phyloP scores from a whole-genome alignment of 225 moss, liverwort and hornwort species.

The Rhytidiadelphus loreus region DNA sequence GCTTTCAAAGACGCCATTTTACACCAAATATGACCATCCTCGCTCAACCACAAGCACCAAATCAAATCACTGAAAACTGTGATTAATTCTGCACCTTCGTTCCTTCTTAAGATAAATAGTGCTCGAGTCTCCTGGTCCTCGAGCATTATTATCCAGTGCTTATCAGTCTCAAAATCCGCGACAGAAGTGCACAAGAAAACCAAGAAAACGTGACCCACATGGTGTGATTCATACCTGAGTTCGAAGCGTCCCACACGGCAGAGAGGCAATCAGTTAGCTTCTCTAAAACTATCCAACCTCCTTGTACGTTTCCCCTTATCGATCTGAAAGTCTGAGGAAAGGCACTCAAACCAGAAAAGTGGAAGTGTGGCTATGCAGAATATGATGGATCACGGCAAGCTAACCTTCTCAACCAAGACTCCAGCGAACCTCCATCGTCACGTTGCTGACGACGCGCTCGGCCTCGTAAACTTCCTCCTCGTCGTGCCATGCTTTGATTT shows the following conservation, averaged over 20 bases:
- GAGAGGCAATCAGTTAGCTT: background rate
- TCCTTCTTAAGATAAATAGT: background rate
- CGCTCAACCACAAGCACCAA: background rate
- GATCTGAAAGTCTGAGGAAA: background rate
- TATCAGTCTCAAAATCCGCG: background rate
- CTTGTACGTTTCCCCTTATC: background rate
- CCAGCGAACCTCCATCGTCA: background rate
- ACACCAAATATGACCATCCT: background rate
- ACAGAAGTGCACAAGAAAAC: background rate
- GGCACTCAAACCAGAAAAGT: background rate
- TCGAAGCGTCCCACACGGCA: background rate
- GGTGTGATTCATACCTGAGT: background rate
- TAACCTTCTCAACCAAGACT: background rate
- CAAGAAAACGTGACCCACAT: background rate
- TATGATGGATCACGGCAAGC: background rate
- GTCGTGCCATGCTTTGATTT: too few species aligned
- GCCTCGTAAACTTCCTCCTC: background rate
- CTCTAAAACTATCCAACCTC: background rate
- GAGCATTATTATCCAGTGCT: background rate
- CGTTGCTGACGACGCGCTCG: too few species aligned
- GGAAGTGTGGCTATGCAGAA: background rate
- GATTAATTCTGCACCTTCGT: background rate
- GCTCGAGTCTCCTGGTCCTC: background rate
- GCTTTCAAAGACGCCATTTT: background rate
- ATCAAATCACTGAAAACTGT: too few species aligned